These are phyloP conservation scores for Trichoderma sp. DNA, from an alignment of 2,329 filamentous ascomycete species.

Conservation along the genomic window DNA sequence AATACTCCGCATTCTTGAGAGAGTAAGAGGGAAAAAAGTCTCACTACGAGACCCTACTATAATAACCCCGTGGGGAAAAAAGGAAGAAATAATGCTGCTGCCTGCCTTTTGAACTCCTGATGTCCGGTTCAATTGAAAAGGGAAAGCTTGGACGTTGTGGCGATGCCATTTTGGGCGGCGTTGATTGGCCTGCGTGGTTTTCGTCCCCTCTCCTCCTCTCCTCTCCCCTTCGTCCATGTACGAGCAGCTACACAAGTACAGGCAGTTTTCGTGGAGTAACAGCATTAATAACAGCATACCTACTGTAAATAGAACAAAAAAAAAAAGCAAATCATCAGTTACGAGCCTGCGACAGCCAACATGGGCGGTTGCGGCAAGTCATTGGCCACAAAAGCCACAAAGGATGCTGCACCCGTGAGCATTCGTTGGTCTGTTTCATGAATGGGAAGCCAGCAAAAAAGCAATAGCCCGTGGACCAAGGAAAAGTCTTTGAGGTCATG, in stretches of 20 bases:
- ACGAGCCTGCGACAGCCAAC: constrained; percentile 5
- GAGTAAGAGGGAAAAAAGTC: not conserved
- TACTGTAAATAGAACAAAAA: not conserved
- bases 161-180: not conserved
- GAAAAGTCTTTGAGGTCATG: constrained; percentile 22
- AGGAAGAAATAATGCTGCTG: constrained; percentile 14
- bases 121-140: not conserved
- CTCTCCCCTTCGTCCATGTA: not conserved
- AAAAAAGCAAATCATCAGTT: not conserved
- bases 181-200: constrained; percentile 7
- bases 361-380: not conserved
- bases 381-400: constrained; percentile 14
- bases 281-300: not conserved
- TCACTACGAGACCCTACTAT: not conserved
- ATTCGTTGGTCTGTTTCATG: constrained; percentile 16
- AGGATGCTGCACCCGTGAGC: constrained; percentile 18
- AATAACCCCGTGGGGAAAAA: constrained; percentile 10
- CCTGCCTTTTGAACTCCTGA: constrained; percentile 8
- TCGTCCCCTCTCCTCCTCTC: not conserved
- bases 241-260: not conserved
- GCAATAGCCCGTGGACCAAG: constrained; percentile 16
- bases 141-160: not conserved
- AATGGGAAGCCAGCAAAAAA: not conserved
- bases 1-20: not conserved
- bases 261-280: not conserved